These are phyloP conservation scores for Cyamopsis tetragonoloba DNA, from an alignment of 306 rosid species.

Conservation along the genomic window DNA sequence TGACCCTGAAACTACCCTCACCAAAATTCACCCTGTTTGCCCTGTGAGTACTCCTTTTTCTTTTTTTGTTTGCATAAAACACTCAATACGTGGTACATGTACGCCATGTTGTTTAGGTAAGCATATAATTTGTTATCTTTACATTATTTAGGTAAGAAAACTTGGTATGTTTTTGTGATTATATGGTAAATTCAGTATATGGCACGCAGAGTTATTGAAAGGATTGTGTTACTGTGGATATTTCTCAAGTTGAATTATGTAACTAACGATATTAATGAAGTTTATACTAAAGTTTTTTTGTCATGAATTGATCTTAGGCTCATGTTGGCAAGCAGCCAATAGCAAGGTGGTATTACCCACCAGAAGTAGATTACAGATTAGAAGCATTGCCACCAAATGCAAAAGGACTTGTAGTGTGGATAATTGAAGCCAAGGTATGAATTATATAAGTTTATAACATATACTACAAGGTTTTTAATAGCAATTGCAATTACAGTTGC, in stretches of 20 bases:
- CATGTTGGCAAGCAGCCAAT: conserved; percentile 52
- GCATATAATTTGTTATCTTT: too few species aligned
- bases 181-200: too few species aligned
- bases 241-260: too few species aligned
- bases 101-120: too few species aligned
- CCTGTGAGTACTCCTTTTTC: conserved; percentile 87
- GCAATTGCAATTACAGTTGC: too few species aligned
- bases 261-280: too few species aligned
- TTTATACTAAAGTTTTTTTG: neutral
- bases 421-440: conserved; percentile 51
- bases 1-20: conserved; percentile 92
- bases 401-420: conserved; percentile 47
- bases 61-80: neutral
- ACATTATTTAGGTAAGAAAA: too few species aligned
- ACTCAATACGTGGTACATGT: neutral
- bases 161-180: too few species aligned
- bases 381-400: conserved; percentile 86
- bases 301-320: conserved; percentile 27
- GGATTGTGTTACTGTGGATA: too few species aligned
- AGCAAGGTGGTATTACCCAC: conserved; percentile 94
- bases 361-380: conserved; percentile 91
- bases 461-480: too few species aligned
- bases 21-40: conserved; percentile 89
- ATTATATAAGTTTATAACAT: too few species aligned
- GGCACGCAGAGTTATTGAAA: too few species aligned